Base-by-base conservation (phyloP, 305 asterid genomes). In the Solanum aculeatissimum region DNA sequence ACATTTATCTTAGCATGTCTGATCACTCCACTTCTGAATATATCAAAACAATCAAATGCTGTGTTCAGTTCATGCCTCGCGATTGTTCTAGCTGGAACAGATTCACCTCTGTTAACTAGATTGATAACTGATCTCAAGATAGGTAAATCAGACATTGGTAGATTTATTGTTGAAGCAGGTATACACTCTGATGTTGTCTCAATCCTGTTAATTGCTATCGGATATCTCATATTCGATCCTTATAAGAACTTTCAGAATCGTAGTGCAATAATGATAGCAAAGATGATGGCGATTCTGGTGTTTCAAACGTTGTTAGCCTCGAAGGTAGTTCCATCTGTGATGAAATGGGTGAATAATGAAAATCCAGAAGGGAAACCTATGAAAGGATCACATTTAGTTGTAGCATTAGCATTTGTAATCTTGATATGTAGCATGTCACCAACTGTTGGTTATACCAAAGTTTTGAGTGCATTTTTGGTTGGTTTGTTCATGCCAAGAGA, bases 311-410 rank as follows among this genome's bases (percentile, higher is more conserved):
- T 89, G 0, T n/a, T 94, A 27, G 98, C 98, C 2, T 90, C 96
- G 1, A 94, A 92, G 83, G 43, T 93, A 18, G 93, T 97, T 0
- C 98, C 98, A 0, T 0, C 87, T 6, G 69, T 96, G 19, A 93
- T 95, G 97, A 92, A 95, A 19, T 96, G 98, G 99, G 97, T 96
- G 58, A 95, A 95, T 85, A 88, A 93, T 2, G 97, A 93, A 85
- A 96, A 96, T 77, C 98, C 98, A 0, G 98, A 93, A 80, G 99
- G 98, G 72, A 96, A 94, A 85, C 95, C 98, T 3, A 93, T 96
- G 95, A 96, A 92, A 81, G 97, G 98, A 19, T 94, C 98, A 16
- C 98, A 96, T 71, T 75, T 95, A 27, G 92, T 95, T 19, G 90
- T 95, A 0, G 90, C 98, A 0, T 91, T 95, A 43, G 98, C 98